Conservation (phyloP, 805 yeast species). For the Zygoascus biomembranicola region DNA sequence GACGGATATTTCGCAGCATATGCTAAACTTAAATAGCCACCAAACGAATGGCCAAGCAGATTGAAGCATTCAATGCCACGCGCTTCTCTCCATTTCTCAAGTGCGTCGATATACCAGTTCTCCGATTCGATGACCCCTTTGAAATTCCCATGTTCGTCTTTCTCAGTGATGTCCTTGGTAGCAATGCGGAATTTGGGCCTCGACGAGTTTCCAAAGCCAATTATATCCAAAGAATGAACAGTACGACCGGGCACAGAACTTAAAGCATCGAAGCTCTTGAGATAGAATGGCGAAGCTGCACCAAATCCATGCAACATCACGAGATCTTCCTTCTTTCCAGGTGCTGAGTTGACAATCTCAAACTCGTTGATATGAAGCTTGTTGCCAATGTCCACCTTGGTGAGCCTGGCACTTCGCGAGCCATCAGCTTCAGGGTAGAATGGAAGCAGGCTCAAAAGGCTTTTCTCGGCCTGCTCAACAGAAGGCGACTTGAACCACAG, state of each 20-base stretch:
- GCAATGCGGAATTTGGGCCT: constrained; percentile 45
- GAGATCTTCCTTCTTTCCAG: constrained; percentile 37
- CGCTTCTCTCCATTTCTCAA: constrained; percentile 51
- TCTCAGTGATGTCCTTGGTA: constrained; percentile 24
- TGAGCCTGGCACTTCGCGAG: constrained; percentile 29
- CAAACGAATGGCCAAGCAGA: constrained; percentile 83
- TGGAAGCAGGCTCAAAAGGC: constrained; percentile 50
- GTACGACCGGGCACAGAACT: constrained; percentile 43
- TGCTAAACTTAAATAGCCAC: constrained; percentile 71
- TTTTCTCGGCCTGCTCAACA: constrained; percentile 32
- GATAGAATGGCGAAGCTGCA: constrained; percentile 78
- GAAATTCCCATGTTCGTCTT: constrained; percentile 16
- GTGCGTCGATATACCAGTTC: constrained; percentile 54
- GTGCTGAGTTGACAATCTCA: constrained; percentile 32
- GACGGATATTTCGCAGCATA: constrained; percentile 57
- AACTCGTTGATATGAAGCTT: constrained; percentile 66
- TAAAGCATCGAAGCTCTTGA: constrained; percentile 55
- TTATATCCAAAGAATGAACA: constrained; percentile 76
- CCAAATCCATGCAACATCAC: constrained; percentile 91
- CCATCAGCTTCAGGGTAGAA: constrained; percentile 31
- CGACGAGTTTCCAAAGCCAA: constrained; percentile 87
- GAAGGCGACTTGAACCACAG: background rate
- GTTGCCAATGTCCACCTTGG: constrained; percentile 42
- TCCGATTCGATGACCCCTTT: constrained; percentile 42
- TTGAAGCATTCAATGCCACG: constrained; percentile 45